A percentile compares a stretch with the other conserved stretches of the same genome.
Conservation (phyloP, 495 filamentous ascomycete species). For the Hyaloscypha finlandica region DNA sequence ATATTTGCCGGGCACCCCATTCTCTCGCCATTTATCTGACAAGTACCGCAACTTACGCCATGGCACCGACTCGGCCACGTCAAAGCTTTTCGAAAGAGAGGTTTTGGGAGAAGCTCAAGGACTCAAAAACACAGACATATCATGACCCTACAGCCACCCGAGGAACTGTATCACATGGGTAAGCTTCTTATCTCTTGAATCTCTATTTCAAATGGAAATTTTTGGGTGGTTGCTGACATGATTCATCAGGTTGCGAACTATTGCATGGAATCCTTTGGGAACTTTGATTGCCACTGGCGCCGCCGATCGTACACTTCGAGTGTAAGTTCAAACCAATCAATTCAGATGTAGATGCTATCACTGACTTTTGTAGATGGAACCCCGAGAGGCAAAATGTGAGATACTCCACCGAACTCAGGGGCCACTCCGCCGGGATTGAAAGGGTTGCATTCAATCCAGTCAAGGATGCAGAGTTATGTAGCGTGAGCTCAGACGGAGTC, state of each 20-base stretch:
- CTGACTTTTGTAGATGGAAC: slow-evolving; percentile 62
- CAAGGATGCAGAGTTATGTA: slow-evolving; percentile 86
- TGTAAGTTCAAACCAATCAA: slow-evolving; percentile 37
- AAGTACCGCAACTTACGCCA: slow-evolving; percentile 2
- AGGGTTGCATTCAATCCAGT: slow-evolving; percentile 88
- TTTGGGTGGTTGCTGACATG: neutral
- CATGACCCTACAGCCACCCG: slow-evolving; percentile 56
- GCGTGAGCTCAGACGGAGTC: slow-evolving; percentile 79
- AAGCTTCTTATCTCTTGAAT: slow-evolving; percentile 3
- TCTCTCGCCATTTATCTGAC: neutral
- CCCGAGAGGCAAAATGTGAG: slow-evolving; percentile 79
- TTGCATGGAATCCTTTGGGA: slow-evolving; percentile 90
- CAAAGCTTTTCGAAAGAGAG: slow-evolving; percentile 62
- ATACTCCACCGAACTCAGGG: slow-evolving; percentile 84
- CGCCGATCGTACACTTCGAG: slow-evolving; percentile 76
- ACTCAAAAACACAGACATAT: slow-evolving; percentile 62
- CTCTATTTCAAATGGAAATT: neutral
- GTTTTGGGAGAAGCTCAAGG: slow-evolving; percentile 58
- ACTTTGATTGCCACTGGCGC: slow-evolving; percentile 85
- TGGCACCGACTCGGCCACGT: slow-evolving; percentile 48
- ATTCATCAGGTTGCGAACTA: slow-evolving; percentile 22
- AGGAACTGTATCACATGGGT: slow-evolving; percentile 54
- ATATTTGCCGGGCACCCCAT: neutral
- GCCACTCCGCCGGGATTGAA: slow-evolving; percentile 76
- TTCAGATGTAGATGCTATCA: slow-evolving; percentile 39